phyloP scores from a whole-genome alignment of 345 rosid genomes.

The Rhizophora mangle region DNA sequence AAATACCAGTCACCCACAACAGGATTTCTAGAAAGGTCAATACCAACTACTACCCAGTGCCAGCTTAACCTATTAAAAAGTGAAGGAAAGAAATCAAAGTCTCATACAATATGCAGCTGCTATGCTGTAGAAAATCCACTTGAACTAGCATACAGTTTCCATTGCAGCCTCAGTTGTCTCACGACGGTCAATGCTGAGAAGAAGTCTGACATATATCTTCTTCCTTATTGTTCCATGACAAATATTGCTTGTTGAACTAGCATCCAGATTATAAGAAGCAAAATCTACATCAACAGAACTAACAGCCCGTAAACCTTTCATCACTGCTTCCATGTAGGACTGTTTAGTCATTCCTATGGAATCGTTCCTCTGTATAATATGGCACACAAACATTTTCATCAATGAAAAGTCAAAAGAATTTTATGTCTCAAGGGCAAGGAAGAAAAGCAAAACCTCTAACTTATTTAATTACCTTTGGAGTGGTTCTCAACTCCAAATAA shows the following conservation, averaged over 20 bases:
- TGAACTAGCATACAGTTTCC: conserved; percentile 68
- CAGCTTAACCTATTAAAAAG: conserved; percentile 66
- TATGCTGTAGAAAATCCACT: conserved; percentile 1
- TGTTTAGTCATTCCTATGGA: conserved; percentile 85
- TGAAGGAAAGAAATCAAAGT: not conserved
- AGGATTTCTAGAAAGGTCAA: conserved; percentile 98
- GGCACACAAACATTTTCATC: conserved; percentile 17
- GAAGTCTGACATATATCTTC: conserved; percentile 79
- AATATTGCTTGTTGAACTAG: conserved; percentile 18
- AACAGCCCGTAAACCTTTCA: conserved; percentile 64
- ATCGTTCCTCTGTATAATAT: conserved; percentile 58
- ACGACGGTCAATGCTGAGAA: conserved; percentile 94
- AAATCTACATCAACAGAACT: conserved; percentile 61
- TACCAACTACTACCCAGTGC: conserved; percentile 87
- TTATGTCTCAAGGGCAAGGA: not conserved
- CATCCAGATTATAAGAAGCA: conserved; percentile 19
- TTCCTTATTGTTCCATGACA: conserved; percentile 42
- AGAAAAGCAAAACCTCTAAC: not conserved
- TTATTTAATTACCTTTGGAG: conserved; percentile 66
- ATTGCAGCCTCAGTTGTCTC: conserved; percentile 81
- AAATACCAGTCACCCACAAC: conserved; percentile 70
- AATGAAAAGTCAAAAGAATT: not conserved
- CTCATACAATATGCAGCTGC: conserved; percentile 4
- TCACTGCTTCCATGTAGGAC: conserved; percentile 92
- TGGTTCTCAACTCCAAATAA: conserved; percentile 85